Evolutionary conservation across 1,284 basidiomycete genomes (phyloP), one percentile per base, ranked within the genome.

Genomic region (Exobasidium rhododendri): DNA sequence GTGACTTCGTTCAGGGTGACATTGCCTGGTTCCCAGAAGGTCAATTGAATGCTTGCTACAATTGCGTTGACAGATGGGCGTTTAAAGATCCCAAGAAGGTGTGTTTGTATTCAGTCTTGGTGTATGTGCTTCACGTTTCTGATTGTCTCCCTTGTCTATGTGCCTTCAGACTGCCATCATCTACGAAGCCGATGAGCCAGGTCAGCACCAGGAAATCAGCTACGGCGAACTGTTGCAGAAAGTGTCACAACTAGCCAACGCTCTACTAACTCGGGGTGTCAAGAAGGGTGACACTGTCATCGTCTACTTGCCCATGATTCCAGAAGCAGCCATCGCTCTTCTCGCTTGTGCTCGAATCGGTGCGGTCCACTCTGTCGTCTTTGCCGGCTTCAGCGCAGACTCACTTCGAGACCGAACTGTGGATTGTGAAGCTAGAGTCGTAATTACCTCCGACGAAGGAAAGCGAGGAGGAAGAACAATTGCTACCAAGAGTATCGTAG

Each of bases 321-420:
- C 81, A 61, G 81, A 97, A 74, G 89, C 94, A 20, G 91, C 89
- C 57, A 92, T 92, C 40, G 89, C 94, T 31, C 93, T 98, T 86
- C 88, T 98, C 58, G 94, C 94, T 22, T 97, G 94, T 81, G 94
- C 94, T 4, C 89, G 94, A 73, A 91, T 98, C 75, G 96, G 94
- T 58, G 94, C 96, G 28, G 85, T 98, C 59, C 96, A 98, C 84
- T 96, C 92, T n/a, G 94, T 97, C 77, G 89, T 98, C 67, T 98
- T 98, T 76, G 94, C 94, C 55, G 94, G 96, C 14, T 98, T 98
- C 85, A 92, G 89, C 7, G 88, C 94, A n/a, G 96, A 97, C 82
- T 91, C 91, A 10, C 87, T 98, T 60, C 87, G 94, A 56, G 96
- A 97, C 82, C 89, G 96, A 64, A 86, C 94, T 45, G 85, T 88